Conservation (phyloP, 208 protist genomes). For the Strigomonas culicis region DNA sequence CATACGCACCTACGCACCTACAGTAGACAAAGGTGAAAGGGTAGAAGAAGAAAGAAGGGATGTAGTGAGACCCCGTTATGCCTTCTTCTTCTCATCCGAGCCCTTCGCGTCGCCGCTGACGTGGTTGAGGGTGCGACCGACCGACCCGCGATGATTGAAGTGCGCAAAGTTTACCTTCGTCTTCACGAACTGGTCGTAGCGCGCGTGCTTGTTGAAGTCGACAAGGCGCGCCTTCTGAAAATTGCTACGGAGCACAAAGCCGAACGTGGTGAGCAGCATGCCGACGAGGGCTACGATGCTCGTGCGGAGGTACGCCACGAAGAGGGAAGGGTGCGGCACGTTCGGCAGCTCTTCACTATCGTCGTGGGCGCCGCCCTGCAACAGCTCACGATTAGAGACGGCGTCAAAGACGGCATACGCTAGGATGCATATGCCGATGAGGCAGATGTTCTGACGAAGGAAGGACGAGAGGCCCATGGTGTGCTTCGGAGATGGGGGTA, state of each 20-base stretch:
- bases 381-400: constrained; percentile 49
- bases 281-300: constrained; percentile 30
- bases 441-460: constrained; percentile 27
- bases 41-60: background rate
- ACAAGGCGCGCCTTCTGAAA: constrained; percentile 55
- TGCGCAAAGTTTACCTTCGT: constrained; percentile 77
- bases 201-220: constrained; percentile 48
- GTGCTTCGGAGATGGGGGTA: constrained; percentile 5
- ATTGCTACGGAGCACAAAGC: constrained; percentile 36
- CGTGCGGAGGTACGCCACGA: constrained; percentile 12
- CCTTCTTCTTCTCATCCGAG: constrained; percentile 32
- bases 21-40: background rate
- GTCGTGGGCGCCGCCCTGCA: constrained; percentile 58
- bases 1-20: too few species aligned
- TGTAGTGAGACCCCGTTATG: constrained; percentile 17
- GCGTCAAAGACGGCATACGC: constrained; percentile 67
- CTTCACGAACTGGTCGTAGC: constrained; percentile 64
- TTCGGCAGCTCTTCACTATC: background rate
- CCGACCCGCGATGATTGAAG: constrained; percentile 83
- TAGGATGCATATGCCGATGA: constrained; percentile 51
- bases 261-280: constrained; percentile 40
- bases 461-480: background rate
- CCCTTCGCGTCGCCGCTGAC: constrained; percentile 25
- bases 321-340: background rate
- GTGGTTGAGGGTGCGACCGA: constrained; percentile 14